phyloP scores from a whole-genome alignment of 2,329 filamentous ascomycete species.

The Talaromyces sp. region DNA sequence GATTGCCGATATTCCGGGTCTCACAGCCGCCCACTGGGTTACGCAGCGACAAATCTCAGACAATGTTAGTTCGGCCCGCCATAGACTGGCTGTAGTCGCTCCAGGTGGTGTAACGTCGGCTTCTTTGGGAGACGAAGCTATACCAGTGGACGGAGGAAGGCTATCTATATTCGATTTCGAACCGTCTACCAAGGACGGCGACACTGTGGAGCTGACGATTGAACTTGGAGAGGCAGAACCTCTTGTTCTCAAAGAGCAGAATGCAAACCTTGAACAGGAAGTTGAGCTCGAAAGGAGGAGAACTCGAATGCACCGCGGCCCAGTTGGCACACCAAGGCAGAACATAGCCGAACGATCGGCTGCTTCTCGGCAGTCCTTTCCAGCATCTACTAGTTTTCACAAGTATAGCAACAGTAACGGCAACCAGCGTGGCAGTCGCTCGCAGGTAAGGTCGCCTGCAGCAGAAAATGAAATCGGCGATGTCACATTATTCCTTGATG shows the following conservation, averaged over 20 bases:
- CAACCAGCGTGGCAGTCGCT: constrained; percentile 24
- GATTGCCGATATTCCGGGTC: constrained; percentile 60
- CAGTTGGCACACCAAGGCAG: constrained; percentile 42
- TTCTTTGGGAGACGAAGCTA: constrained; percentile 64
- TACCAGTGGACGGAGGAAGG: constrained; percentile 74
- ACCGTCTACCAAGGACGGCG: constrained; percentile 55
- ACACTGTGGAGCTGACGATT: constrained; percentile 58
- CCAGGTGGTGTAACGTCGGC: constrained; percentile 61
- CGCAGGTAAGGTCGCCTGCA: constrained; percentile 21
- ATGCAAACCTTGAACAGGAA: constrained; percentile 69
- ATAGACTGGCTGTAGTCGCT: constrained; percentile 63
- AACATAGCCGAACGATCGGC: constrained; percentile 23
- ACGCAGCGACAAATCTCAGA: constrained; percentile 51
- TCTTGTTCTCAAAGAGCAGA: constrained; percentile 68
- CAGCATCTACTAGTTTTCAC: constrained; percentile 16
- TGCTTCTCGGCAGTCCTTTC: constrained; percentile 20
- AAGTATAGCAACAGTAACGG: constrained; percentile 9
- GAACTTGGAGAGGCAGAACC: constrained; percentile 69
- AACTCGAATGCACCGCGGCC: constrained; percentile 60
- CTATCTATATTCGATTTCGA: constrained; percentile 71
- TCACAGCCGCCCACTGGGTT: constrained; percentile 70
- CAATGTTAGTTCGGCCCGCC: constrained; percentile 28
- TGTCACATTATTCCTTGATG: constrained; percentile 59
- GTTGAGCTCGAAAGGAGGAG: constrained; percentile 73
- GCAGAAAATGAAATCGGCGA: constrained; percentile 17